phyloP scores from a whole-genome alignment of 306 rosid species.

The Ziziphus jujuba region DNA sequence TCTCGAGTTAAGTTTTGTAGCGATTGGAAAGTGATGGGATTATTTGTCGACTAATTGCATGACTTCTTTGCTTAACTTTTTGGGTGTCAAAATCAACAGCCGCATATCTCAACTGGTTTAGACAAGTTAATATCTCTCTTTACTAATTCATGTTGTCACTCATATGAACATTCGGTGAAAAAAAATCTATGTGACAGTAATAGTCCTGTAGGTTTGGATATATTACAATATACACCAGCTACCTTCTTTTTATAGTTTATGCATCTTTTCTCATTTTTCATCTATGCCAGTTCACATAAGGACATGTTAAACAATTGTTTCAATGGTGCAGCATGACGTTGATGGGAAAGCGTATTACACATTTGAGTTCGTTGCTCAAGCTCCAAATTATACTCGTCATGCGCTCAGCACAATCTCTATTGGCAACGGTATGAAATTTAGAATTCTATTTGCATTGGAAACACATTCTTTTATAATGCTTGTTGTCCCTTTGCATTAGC shows the following conservation, averaged over 20 bases:
- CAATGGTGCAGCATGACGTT: slow-evolving; percentile 60
- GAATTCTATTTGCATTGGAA: slow-evolving; percentile 4
- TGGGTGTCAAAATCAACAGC: no score
- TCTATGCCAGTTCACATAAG: neutral
- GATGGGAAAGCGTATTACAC: slow-evolving; percentile 81
- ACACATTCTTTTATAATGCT: neutral
- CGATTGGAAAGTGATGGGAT: no score
- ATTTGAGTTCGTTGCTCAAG: slow-evolving; percentile 84
- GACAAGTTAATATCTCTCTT: no score
- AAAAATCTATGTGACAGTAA: no score
- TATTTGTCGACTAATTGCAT: no score
- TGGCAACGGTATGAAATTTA: slow-evolving; percentile 63
- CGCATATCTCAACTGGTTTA: no score
- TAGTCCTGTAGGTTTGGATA: no score
- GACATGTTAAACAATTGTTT: slow-evolving; percentile 11
- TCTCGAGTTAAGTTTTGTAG: no score
- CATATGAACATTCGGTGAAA: no score
- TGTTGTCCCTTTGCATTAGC: neutral
- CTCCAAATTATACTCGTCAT: slow-evolving; percentile 94
- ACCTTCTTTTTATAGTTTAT: neutral
- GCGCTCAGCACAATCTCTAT: slow-evolving; percentile 81
- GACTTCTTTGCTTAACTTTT: no score
- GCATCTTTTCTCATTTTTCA: neutral
- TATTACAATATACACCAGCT: neutral
- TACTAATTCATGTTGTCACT: no score